Percentiles rank a stretch among this genome's conserved stretches.
phyloP scores from a whole-genome alignment of 1,139 yeast genomes.

The Suhomyces anneliseae region DNA sequence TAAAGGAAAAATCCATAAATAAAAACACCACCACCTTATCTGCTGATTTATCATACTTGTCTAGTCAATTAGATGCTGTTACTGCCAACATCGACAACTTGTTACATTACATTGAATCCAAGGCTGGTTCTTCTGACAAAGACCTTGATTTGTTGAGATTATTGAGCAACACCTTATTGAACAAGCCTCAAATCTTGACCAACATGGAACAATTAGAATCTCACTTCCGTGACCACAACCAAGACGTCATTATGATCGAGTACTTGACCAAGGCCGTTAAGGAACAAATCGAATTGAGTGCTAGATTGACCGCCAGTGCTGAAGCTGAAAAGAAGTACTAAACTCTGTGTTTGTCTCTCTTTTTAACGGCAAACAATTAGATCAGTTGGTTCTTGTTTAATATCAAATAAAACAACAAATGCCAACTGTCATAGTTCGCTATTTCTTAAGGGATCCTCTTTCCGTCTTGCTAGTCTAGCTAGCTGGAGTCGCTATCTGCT shows the following conservation, averaged over 20 bases:
- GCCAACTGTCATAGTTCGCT: too few species aligned
- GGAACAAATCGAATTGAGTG: constrained; percentile 80
- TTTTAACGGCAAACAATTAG: too few species aligned
- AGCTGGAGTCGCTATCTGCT: too few species aligned
- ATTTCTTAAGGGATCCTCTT: too few species aligned
- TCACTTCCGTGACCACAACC: constrained; percentile 71
- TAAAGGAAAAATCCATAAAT: constrained; percentile 24
- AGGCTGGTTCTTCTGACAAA: constrained; percentile 44
- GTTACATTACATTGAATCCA: constrained; percentile 49
- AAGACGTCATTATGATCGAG: constrained; percentile 82
- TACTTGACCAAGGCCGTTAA: constrained; percentile 82
- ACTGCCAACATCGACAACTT: constrained; percentile 52
- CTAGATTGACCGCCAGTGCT: constrained; percentile 60
- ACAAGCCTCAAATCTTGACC: constrained; percentile 57
- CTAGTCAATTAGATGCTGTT: constrained; percentile 56
- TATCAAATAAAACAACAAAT: too few species aligned
- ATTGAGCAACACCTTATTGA: constrained; percentile 61
- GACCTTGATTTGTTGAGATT: constrained; percentile 61
- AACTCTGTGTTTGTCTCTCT: too few species aligned
- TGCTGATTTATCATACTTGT: constrained; percentile 42
- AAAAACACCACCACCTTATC: constrained; percentile 20
- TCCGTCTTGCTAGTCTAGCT: too few species aligned
- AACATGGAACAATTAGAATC: constrained; percentile 58
- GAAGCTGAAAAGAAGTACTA: constrained; percentile 19
- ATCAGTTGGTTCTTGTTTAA: too few species aligned